Evolutionary conservation across 805 yeast species (phyloP).

Genomic region (Spathaspora sp.): DNA sequence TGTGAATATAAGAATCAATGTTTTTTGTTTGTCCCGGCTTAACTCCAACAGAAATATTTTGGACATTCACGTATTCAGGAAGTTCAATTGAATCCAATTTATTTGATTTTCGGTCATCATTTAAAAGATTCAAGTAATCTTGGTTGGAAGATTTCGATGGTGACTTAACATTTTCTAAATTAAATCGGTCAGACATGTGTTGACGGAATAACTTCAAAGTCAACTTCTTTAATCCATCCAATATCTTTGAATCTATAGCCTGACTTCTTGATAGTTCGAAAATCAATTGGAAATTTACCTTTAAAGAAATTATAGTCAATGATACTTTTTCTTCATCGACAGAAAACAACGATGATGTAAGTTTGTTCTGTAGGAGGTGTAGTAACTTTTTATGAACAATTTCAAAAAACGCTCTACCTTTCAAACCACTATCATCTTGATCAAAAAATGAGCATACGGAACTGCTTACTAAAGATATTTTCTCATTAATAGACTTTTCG

Average conservation of each 20-base stretch:
- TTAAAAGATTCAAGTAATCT: background rate
- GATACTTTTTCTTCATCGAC: conserved; percentile 31
- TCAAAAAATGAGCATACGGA: background rate
- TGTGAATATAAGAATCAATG: background rate
- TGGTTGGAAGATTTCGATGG: background rate
- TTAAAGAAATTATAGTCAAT: conserved; percentile 21
- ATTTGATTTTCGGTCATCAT: background rate
- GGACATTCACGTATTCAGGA: conserved; percentile 35
- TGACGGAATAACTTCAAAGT: conserved; percentile 12
- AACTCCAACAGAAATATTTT: conserved; percentile 17
- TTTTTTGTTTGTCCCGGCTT: background rate
- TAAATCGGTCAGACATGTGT: conserved; percentile 14
- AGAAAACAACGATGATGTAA: conserved; percentile 21
- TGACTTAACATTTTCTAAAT: conserved; percentile 1
- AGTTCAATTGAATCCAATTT: conserved; percentile 29
- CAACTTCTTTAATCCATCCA: conserved; percentile 5
- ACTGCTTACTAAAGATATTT: conserved; percentile 1
- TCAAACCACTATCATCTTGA: background rate
- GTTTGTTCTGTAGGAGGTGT: conserved; percentile 22
- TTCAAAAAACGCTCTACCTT: conserved; percentile 10
- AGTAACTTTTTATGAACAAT: conserved; percentile 19
- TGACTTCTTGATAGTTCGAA: conserved; percentile 9
- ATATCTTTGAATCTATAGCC: background rate
- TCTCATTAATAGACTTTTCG: background rate
- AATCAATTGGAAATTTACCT: conserved; percentile 26